phyloP scores from a whole-genome alignment of 169 alveolate species.

The Blepharisma undulans region DNA sequence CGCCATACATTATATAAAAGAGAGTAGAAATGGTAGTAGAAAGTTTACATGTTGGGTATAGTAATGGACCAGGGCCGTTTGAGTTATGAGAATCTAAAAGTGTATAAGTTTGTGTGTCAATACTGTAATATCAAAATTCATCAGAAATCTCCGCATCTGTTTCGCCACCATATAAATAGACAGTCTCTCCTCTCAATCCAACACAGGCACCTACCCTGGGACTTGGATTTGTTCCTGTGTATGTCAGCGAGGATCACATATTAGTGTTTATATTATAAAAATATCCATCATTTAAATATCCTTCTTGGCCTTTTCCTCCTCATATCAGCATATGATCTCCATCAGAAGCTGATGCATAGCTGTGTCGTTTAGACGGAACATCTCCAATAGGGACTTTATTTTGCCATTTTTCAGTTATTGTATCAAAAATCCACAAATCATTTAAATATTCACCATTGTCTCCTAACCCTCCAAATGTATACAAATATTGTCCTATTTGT shows the following conservation, averaged over 20 bases:
- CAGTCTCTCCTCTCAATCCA: not conserved
- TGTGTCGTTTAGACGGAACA: not conserved
- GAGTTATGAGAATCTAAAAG: not conserved
- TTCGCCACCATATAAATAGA: not conserved
- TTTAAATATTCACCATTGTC: conserved; percentile 18
- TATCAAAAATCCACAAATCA: conserved; percentile 19
- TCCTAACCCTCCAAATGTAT: conserved; percentile 5
- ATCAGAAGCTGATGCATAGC: conserved; percentile 10
- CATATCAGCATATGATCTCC: not conserved
- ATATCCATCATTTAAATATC: not conserved
- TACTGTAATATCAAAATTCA: not conserved
- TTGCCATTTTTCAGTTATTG: not conserved
- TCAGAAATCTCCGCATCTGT: not conserved
- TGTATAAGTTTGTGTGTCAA: not conserved
- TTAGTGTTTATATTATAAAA: not conserved
- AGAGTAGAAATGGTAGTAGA: not conserved
- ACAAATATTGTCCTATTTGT: not conserved
- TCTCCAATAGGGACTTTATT: not conserved
- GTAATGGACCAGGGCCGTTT: not conserved
- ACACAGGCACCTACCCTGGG: not conserved
- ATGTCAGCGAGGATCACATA: not conserved
- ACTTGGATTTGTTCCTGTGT: not conserved
- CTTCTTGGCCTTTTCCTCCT: conserved; percentile 7
- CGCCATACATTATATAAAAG: not conserved
- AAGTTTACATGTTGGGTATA: not conserved